Base-by-base conservation (phyloP, 163 green algal genomes). In the Smithsoniella earleae region DNA sequence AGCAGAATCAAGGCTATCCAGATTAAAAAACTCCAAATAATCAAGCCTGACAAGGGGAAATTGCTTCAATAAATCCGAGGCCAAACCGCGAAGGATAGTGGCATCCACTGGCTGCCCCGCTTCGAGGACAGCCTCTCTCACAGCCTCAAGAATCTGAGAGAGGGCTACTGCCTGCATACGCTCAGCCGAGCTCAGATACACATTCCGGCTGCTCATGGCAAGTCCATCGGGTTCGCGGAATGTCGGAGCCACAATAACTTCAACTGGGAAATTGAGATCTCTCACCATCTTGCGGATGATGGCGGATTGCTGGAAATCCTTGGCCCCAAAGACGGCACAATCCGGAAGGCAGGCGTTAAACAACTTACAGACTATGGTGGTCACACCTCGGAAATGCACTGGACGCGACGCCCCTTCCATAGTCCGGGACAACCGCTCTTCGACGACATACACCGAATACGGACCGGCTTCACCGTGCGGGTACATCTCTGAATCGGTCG, bases 271-370 rank as follows among this genome's bases (percentile, higher is more conserved):
- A 78, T 94, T 81, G 37, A 96, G 79, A 66, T 95, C 89, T 0
- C 88, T 63, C 66, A 87, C 82, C 85, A 94, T 90, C 34, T 80
- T 80, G 28, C 74, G 75, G 31, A 99, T 90, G 8, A 99, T 73
- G 5, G 84, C 80, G 82, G 77, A 91, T 83, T 99, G 95, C 85
- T 99, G 95, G 82, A 95, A 98, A 82, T 99, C 95, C 78, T 99
- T 99, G 25, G 83, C 85, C 8, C 95, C 94, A 80, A 99, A 98
- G 45, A 97, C 85, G 0, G 92, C 93, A 36, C 94, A 82, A 55
- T 99, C 90, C 1, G 91, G 91, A 78, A 95, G 87, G 20, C 92
- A 88, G 55, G 97, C 94, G 82, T 99, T 86, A 75, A 99, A 97
- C 31, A 99, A 83, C 85, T 99, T 99, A 62, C 80, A 82, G 10